These are phyloP conservation scores for Clohesyomyces aquaticus DNA, from an alignment of 495 filamentous ascomycete species.

Conservation along the genomic window DNA sequence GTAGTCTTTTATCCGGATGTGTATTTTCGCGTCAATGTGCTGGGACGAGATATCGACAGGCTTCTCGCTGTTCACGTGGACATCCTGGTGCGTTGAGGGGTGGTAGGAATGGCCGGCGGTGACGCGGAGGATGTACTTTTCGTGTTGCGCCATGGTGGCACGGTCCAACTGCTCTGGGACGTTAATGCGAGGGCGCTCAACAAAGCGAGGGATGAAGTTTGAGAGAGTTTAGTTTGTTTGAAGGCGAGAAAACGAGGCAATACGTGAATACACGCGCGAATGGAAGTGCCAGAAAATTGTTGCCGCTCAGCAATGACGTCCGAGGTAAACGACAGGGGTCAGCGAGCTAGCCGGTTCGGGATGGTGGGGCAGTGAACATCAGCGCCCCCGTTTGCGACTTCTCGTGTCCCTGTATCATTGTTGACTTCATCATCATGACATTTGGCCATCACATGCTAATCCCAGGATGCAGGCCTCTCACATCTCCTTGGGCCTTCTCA, in stretches of 20 bases:
- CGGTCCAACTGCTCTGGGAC: not conserved
- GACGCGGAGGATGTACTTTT: constrained; percentile 68
- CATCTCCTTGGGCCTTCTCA: too few relatives aligned
- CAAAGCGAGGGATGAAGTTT: not conserved
- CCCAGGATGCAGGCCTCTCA: too few relatives aligned
- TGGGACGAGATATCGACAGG: constrained; percentile 62
- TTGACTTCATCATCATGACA: too few relatives aligned
- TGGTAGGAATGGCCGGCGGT: constrained; percentile 78
- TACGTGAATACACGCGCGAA: not conserved
- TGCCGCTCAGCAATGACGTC: constrained; percentile 19
- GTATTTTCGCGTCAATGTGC: constrained; percentile 62
- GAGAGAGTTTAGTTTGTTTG: not conserved
- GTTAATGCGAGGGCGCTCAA: not conserved
- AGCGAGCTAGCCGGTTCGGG: not conserved
- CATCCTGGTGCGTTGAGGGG: constrained; percentile 61
- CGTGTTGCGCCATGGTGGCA: constrained; percentile 46
- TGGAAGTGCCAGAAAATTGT: not conserved
- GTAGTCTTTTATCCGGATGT: constrained; percentile 71
- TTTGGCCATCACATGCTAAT: too few relatives aligned
- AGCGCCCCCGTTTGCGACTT: not conserved
- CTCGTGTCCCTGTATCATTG: too few relatives aligned
- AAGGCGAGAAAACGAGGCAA: not conserved
- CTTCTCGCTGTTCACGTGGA: constrained; percentile 71
- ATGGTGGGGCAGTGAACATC: not conserved
- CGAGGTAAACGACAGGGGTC: constrained; percentile 1